phyloP scores from a whole-genome alignment of 179 eudicot genomes.

The Silene noctiflora region DNA sequence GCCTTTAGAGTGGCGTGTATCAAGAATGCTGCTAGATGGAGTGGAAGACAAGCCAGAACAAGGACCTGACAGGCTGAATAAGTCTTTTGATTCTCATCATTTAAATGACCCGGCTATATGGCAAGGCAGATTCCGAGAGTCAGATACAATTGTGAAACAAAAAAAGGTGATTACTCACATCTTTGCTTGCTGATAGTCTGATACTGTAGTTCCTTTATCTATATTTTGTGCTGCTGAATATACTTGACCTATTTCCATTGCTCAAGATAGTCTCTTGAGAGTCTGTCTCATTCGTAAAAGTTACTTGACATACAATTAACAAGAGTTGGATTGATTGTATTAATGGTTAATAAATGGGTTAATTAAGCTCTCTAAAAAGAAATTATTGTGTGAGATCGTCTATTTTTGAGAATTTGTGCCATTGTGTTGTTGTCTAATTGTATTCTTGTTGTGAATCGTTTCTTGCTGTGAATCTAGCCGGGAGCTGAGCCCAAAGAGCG shows the following conservation, averaged over 20 bases:
- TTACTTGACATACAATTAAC: too few species aligned
- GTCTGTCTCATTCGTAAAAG: too few species aligned
- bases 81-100: constrained; percentile 33
- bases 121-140: constrained; percentile 29
- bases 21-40: constrained; percentile 37
- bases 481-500: constrained; percentile 36
- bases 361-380: neutral
- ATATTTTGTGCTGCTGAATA: too few species aligned
- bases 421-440: neutral
- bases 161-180: constrained; percentile 37
- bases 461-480: constrained; percentile 31
- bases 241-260: too few species aligned
- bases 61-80: constrained; percentile 26
- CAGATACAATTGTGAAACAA: constrained; percentile 23
- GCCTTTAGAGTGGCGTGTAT: constrained; percentile 71
- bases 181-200: neutral
- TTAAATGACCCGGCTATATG: constrained; percentile 35
- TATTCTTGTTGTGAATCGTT: neutral
- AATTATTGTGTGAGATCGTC: neutral
- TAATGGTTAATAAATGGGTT: too few species aligned
- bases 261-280: too few species aligned
- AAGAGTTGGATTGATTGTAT: too few species aligned
- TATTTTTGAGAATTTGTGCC: neutral
- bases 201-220: too few species aligned
- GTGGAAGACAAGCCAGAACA: constrained; percentile 26